phyloP scores from a whole-genome alignment of 257 asterid species.

The Ajuga chamaepitys region DNA sequence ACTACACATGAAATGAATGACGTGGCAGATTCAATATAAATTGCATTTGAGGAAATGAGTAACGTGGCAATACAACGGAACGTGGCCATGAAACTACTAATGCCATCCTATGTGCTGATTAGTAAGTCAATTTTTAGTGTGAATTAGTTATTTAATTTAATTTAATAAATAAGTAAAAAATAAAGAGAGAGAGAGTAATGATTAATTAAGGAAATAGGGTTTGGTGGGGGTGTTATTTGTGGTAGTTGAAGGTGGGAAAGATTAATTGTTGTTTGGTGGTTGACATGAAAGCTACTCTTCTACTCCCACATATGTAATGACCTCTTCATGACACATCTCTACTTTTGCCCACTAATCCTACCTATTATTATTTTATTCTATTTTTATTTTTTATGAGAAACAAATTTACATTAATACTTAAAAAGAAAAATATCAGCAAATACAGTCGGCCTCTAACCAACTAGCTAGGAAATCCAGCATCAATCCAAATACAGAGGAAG shows the following conservation, averaged over 20 bases:
- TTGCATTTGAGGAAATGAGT: neutral
- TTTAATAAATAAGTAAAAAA: too few species aligned
- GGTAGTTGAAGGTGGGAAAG: conserved; percentile 17
- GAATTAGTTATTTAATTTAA: neutral
- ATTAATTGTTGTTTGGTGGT: conserved; percentile 7
- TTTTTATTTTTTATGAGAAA: neutral
- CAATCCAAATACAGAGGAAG: too few species aligned
- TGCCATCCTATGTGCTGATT: neutral
- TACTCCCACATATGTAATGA: neutral
- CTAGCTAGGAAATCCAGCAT: too few species aligned
- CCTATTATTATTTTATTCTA: neutral
- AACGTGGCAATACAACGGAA: neutral
- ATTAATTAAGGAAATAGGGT: neutral
- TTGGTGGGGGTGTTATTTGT: conserved; percentile 13
- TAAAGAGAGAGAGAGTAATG: neutral
- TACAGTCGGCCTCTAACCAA: too few species aligned
- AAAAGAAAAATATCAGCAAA: too few species aligned
- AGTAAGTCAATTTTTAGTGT: neutral
- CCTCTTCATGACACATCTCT: neutral
- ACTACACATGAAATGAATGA: too few species aligned
- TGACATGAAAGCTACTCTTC: conserved; percentile 12
- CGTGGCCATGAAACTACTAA: neutral
- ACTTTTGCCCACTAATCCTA: neutral
- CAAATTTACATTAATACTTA: too few species aligned
- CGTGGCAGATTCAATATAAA: too few species aligned